These are phyloP conservation scores for Ananas comosus DNA, from an alignment of 176 grass and related monocot genomes.

Conservation along the genomic window DNA sequence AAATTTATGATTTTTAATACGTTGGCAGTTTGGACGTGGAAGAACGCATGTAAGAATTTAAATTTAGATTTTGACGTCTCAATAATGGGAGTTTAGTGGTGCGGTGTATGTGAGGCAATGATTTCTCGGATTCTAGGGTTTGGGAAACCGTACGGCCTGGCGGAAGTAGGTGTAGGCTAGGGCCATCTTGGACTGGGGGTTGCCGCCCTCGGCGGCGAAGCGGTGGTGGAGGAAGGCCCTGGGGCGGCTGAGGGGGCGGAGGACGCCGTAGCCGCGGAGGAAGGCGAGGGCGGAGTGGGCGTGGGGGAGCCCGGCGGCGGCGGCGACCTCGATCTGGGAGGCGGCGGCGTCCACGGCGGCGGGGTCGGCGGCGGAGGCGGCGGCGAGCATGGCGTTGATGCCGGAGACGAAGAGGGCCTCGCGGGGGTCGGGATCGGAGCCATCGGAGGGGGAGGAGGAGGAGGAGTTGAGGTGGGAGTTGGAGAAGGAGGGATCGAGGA, in stretches of 20 bases:
- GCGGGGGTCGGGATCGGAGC: constrained; percentile 3
- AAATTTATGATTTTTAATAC: too few relatives aligned
- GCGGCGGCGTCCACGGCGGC: constrained; percentile 47
- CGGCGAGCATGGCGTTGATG: constrained; percentile 41
- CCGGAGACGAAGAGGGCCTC: constrained; percentile 19
- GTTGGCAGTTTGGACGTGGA: too few relatives aligned
- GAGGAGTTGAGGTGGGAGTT: constrained; percentile 17
- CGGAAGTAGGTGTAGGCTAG: constrained; percentile 83
- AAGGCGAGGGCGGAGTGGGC: constrained; percentile 83
- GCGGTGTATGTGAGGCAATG: too few relatives aligned
- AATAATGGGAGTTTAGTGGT: too few relatives aligned
- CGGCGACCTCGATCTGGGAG: constrained; percentile 62
- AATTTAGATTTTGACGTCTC: too few relatives aligned
- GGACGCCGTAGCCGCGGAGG: constrained; percentile 52
- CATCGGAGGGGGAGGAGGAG: background rate
- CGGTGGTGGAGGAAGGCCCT: constrained; percentile 80
- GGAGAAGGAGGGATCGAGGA: constrained; percentile 46
- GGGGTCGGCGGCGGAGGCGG: constrained; percentile 57
- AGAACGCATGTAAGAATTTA: too few relatives aligned
- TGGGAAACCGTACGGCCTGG: constrained; percentile 47
- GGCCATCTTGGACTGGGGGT: constrained; percentile 93
- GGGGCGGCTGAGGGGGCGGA: constrained; percentile 46
- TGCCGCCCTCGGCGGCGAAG: constrained; percentile 74
- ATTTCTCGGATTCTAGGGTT: background rate
- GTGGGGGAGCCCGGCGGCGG: constrained; percentile 40